These are phyloP conservation scores for Nemophila menziesii DNA, from an alignment of 257 asterid genomes.

Conservation along the genomic window DNA sequence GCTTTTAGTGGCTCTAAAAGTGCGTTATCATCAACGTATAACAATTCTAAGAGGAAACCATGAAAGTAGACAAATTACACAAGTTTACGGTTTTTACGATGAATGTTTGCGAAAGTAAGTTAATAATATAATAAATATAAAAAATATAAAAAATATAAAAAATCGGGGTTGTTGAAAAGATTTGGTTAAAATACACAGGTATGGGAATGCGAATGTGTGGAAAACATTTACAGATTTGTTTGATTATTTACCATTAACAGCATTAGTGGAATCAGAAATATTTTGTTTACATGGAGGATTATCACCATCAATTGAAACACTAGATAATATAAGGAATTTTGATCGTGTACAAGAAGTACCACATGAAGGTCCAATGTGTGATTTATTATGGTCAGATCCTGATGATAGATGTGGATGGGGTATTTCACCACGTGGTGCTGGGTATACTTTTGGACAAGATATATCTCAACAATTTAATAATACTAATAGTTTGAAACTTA, in stretches of 20 bases:
- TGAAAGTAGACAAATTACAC: conserved; percentile 79
- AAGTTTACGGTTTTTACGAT: conserved; percentile 72
- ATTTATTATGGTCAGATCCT: conserved; percentile 79
- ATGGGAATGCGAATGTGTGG: conserved; percentile 23
- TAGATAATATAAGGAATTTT: conserved; percentile 61
- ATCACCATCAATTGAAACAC: conserved; percentile 77
- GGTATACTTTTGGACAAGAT: conserved; percentile 86
- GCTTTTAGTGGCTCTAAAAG: conserved; percentile 75
- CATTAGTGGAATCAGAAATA: conserved; percentile 64
- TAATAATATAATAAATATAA: not conserved
- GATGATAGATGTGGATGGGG: conserved; percentile 94
- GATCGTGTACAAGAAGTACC: conserved; percentile 90
- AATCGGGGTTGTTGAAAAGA: too few species aligned
- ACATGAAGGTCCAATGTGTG: conserved; percentile 92
- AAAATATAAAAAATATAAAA: not conserved
- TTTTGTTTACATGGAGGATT: conserved; percentile 80
- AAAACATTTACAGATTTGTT: conserved; percentile 22
- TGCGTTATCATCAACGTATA: conserved; percentile 66
- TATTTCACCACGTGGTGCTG: conserved; percentile 87
- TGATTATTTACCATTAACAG: conserved; percentile 25
- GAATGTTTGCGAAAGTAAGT: conserved; percentile 80
- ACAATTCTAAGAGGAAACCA: conserved; percentile 81
- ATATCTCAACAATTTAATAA: conserved; percentile 80
- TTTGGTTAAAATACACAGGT: too few species aligned
- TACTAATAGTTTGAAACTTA: conserved; percentile 59